Evolutionary conservation across 257 asterid species (phyloP), one percentile per base, ranked within the genome.

Genomic region (Nicotiana otophora): DNA sequence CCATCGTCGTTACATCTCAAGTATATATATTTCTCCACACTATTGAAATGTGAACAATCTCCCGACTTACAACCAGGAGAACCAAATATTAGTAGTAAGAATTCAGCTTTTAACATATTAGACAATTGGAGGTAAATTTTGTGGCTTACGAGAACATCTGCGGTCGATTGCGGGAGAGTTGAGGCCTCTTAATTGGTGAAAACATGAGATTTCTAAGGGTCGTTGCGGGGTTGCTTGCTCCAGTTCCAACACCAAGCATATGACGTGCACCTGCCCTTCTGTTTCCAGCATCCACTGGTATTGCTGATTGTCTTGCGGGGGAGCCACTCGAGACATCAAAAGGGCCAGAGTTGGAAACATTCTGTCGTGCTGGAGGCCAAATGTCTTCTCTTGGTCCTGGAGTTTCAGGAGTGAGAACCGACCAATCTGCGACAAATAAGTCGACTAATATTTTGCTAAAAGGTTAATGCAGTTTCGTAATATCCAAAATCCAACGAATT

Each of bases 351-450:
- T 87, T 90, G 11, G 93, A 85, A 78, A 83, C 86, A 88, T 91
- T 92, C 87, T 86, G 97, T 82, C 95, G 84, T 82, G 90, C 81
- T 81, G 93, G 86, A 51, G 86, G 86, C 99, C 33, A 31, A 31
- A 92, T 81, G 83, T 92, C 97, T 42, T 94, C 98, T 90, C 92
- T 89, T 69, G 94, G 96, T 87, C 99, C 99, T 94, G 99, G 98
- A 90, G 99, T 96, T 88, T 91, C 92, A 90, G 98, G 98, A 91
- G 33, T 31, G 33, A 31, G 33, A 31, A 31, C 33, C 86, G 91
- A 87, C 96, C 98, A 92, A 89, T 93, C 98, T 95, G 98, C 93
- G 61, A 16, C 23, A 72, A 89, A 88, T 95, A 86, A 90, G 91
- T 90, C 78, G 82, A 92, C 95, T 87, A 84, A 90, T 76, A 87